Evolutionary conservation across 2,329 filamentous ascomycete genomes (phyloP).

Genomic region (Phaeosphaeriaceae sp.): DNA sequence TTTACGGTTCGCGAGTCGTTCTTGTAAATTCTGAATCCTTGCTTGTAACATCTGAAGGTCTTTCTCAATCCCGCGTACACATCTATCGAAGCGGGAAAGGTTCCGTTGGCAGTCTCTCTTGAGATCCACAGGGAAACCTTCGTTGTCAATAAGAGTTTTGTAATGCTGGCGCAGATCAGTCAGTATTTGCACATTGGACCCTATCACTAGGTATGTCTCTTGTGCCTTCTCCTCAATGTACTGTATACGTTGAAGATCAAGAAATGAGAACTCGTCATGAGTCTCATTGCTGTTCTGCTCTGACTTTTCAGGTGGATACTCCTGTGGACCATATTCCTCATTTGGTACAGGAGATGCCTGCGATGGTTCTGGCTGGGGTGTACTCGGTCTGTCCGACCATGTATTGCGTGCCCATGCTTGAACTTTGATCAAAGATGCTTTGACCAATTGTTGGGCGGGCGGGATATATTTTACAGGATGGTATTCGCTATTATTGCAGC

Average conservation of each 20-base stretch:
- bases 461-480: no score
- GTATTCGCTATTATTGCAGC: no score
- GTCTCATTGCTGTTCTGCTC: neutral
- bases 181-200: constrained; percentile 43
- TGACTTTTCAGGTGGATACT: neutral
- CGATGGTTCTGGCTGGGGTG: no score
- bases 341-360: neutral
- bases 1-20: constrained; percentile 24
- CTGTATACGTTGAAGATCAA: constrained; percentile 43
- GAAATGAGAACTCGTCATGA: constrained; percentile 27
- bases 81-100: constrained; percentile 17
- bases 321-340: neutral
- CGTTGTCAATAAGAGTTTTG: neutral
- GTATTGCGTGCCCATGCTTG: no score
- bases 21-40: constrained; percentile 20
- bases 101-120: constrained; percentile 7
- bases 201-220: constrained; percentile 41
- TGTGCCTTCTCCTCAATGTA: constrained; percentile 47
- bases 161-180: constrained; percentile 14
- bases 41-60: constrained; percentile 20
- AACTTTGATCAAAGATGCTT: no score
- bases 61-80: constrained; percentile 14
- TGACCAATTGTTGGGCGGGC: no score
- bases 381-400: no score
- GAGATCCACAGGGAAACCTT: neutral